phyloP scores from a whole-genome alignment of 805 yeast species.

The Cyberlindnera bimundalis region DNA sequence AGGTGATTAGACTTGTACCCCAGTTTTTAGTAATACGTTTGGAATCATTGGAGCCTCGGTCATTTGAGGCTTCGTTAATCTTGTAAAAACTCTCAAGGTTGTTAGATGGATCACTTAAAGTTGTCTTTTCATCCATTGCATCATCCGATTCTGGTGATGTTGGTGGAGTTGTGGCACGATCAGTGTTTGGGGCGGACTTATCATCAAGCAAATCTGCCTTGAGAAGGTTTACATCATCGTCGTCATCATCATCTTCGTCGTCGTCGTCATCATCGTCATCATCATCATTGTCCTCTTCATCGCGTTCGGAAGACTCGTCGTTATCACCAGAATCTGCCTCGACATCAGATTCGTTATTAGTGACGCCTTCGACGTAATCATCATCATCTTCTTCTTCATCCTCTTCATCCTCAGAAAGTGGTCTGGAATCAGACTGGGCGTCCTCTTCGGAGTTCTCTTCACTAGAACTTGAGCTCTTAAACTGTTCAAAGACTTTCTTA shows the following conservation, averaged over 20 bases:
- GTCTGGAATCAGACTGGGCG: slow-evolving; percentile 24
- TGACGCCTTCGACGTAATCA: slow-evolving; percentile 12
- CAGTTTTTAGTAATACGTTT: slow-evolving; percentile 67
- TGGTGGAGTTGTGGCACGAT: slow-evolving; percentile 25
- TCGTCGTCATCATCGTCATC: slow-evolving; percentile 4
- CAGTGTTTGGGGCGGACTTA: slow-evolving; percentile 18
- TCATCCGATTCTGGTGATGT: slow-evolving; percentile 34
- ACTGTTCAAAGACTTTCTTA: slow-evolving; percentile 22
- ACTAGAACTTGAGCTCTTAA: slow-evolving; percentile 13
- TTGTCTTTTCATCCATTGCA: slow-evolving; percentile 28
- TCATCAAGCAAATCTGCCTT: slow-evolving; percentile 29
- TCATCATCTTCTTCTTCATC: slow-evolving; percentile 28
- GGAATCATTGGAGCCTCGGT: slow-evolving; percentile 61
- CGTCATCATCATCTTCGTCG: slow-evolving; percentile 6
- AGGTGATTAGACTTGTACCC: slow-evolving; percentile 45
- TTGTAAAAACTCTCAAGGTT: slow-evolving; percentile 55
- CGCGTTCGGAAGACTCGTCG: no score
- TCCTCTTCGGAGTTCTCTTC: slow-evolving; percentile 28
- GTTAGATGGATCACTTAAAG: slow-evolving; percentile 34
- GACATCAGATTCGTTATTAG: slow-evolving; percentile 15
- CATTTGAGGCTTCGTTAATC: slow-evolving; percentile 53
- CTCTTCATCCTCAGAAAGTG: slow-evolving; percentile 19
- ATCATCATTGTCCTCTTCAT: slow-evolving; percentile 12
- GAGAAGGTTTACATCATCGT: slow-evolving; percentile 9
- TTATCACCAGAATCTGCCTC: slow-evolving; percentile 12